Conservation (phyloP, 2,329 filamentous ascomycete genomes). For the Arthrobotrys iridis region DNA sequence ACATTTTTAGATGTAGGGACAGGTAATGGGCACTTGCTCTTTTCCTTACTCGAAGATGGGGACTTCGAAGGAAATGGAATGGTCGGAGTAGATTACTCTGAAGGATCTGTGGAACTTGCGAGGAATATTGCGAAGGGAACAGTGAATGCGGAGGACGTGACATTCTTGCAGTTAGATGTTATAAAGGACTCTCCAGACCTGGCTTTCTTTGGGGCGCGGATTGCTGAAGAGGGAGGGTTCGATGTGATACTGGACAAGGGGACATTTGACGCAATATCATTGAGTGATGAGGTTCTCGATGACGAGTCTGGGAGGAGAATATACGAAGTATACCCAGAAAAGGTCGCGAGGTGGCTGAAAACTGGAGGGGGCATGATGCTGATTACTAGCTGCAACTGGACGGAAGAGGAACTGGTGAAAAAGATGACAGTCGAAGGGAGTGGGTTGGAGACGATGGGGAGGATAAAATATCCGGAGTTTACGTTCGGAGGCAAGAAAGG, state of each 20-base stretch:
- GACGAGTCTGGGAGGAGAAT: constrained; percentile 68
- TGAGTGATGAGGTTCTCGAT: constrained; percentile 70
- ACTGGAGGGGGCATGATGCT: constrained; percentile 75
- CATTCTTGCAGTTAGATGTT: constrained; percentile 68
- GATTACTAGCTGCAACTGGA: constrained; percentile 98
- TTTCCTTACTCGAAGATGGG: constrained; percentile 74
- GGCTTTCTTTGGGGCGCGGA: constrained; percentile 45
- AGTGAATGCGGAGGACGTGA: constrained; percentile 58
- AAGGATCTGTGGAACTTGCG: constrained; percentile 78
- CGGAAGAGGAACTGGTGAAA: constrained; percentile 79
- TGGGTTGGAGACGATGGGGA: constrained; percentile 67
- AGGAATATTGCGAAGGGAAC: constrained; percentile 68
- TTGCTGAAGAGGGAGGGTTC: constrained; percentile 68
- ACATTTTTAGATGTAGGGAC: constrained; percentile 87
- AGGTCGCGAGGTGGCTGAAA: constrained; percentile 75
- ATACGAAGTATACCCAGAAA: constrained; percentile 78
- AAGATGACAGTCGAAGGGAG: constrained; percentile 74
- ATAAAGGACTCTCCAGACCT: constrained; percentile 60
- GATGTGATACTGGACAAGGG: constrained; percentile 97
- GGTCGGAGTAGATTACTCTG: constrained; percentile 89
- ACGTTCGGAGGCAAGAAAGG: constrained; percentile 89
- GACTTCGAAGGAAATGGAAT: constrained; percentile 67
- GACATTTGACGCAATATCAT: constrained; percentile 92
- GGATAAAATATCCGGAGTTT: constrained; percentile 84
- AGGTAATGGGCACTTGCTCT: constrained; percentile 92